A percentile compares a stretch with the other conserved stretches of the same genome.
Evolutionary conservation across 805 yeast genomes (phyloP).

Genomic region (Ogataea parapolymorpha): DNA sequence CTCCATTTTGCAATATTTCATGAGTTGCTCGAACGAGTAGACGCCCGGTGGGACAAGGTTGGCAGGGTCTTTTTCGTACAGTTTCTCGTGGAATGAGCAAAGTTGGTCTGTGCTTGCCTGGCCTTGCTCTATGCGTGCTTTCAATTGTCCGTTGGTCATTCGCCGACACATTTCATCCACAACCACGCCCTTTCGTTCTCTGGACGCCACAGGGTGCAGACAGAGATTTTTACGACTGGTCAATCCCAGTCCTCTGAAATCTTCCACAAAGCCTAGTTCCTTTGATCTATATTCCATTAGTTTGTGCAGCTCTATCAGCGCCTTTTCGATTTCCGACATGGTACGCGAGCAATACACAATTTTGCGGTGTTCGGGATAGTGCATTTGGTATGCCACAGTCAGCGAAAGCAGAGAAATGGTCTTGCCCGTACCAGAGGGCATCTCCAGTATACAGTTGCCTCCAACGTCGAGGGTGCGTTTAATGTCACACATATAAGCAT

Average conservation of each 20-base stretch:
- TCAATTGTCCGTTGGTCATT: conserved; percentile 87
- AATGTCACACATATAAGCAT: conserved; percentile 95
- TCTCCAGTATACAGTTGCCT: conserved; percentile 93
- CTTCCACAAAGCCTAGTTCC: conserved; percentile 84
- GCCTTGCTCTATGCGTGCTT: conserved; percentile 58
- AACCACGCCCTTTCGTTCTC: conserved; percentile 84
- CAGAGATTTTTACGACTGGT: conserved; percentile 94
- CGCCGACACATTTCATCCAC: conserved; percentile 97
- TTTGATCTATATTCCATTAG: conserved; percentile 83
- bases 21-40: conserved; percentile 83
- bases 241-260: conserved; percentile 89
- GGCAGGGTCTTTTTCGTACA: conserved; percentile 82
- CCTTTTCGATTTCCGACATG: conserved; percentile 98
- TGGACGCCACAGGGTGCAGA: conserved; percentile 80
- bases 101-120: conserved; percentile 54
- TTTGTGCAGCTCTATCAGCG: conserved; percentile 82
- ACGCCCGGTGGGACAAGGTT: conserved; percentile 90
- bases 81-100: conserved; percentile 89
- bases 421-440: conserved; percentile 99
- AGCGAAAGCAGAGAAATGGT: conserved; percentile 88
- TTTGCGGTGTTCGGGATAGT: conserved; percentile 89
- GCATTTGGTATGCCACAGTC: conserved; percentile 93
- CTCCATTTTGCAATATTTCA: conserved; percentile 70
- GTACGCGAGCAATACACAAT: conserved; percentile 98
- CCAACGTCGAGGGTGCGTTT: conserved; percentile 93